Percentiles rank a stretch among this genome's conserved stretches.
phyloP scores from a whole-genome alignment of 768 basidiomycete species.

The Tulasnella sp. region DNA sequence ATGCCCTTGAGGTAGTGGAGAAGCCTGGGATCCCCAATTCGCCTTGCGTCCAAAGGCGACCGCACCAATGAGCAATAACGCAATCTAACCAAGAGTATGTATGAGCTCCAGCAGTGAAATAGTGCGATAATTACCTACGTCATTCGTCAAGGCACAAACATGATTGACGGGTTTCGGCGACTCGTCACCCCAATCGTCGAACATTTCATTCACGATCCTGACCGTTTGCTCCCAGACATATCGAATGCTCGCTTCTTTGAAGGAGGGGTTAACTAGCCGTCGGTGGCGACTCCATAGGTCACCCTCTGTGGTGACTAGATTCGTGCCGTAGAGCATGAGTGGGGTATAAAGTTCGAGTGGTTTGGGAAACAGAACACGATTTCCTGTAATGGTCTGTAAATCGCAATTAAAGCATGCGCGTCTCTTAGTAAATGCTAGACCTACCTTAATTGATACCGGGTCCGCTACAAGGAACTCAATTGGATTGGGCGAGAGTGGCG shows the following conservation, averaged over 20 bases:
- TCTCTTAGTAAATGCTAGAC: too few species aligned
- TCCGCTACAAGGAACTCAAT: too few species aligned
- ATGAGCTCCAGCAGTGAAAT: not conserved
- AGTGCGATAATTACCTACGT: not conserved
- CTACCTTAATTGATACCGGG: too few species aligned
- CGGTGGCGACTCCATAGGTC: constrained; percentile 1
- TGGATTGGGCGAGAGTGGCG: not conserved
- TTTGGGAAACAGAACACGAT: constrained; percentile 3
- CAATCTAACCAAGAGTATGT: not conserved
- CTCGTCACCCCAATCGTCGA: constrained; percentile 16
- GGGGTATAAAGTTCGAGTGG: not conserved
- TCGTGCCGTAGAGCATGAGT: constrained; percentile 7
- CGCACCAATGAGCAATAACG: not conserved
- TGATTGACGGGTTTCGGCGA: not conserved
- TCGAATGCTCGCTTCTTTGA: not conserved
- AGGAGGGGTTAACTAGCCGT: not conserved
- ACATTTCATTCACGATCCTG: constrained; percentile 25
- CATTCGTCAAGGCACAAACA: not conserved
- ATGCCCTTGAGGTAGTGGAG: not conserved
- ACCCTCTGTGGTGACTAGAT: constrained; percentile 24
- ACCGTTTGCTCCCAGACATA: not conserved
- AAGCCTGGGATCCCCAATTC: not conserved
- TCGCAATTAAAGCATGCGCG: too few species aligned
- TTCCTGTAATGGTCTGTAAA: not conserved
- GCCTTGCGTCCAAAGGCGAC: not conserved